Percentiles rank a stretch among this genome's conserved stretches.
phyloP scores from a whole-genome alignment of 495 filamentous ascomycete genomes.

The Xylaria castorea region DNA sequence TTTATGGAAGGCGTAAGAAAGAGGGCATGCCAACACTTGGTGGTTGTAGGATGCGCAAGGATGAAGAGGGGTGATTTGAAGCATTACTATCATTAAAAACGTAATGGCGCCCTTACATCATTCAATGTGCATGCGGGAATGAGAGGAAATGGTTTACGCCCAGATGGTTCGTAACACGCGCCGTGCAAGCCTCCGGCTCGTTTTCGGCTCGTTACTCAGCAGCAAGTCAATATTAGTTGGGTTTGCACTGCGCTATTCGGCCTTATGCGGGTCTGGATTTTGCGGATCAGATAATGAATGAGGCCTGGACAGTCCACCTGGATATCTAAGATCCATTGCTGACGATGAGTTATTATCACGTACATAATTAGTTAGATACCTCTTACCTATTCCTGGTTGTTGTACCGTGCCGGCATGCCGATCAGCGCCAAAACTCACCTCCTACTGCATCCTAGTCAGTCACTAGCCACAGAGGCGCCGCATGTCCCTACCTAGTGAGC shows the following conservation, averaged over 20 bases:
- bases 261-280: background rate
- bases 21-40: background rate
- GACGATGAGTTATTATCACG: slow-evolving; percentile 9
- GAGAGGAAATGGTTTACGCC: background rate
- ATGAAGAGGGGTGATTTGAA: background rate
- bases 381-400: background rate
- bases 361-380: background rate
- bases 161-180: background rate
- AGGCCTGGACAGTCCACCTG: background rate
- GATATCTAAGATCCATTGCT: slow-evolving; percentile 5
- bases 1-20: background rate
- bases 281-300: background rate
- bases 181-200: background rate
- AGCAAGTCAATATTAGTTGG: background rate
- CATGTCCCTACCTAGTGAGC: background rate
- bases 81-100: background rate
- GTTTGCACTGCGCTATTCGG: background rate
- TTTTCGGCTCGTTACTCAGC: background rate
- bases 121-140: background rate
- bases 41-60: background rate
- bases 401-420: slow-evolving; percentile 6
- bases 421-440: slow-evolving; percentile 6
- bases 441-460: background rate
- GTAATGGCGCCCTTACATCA: background rate
- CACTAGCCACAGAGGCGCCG: slow-evolving; percentile 22